phyloP scores from a whole-genome alignment of 495 filamentous ascomycete species.

The Neurospora sp. region DNA sequence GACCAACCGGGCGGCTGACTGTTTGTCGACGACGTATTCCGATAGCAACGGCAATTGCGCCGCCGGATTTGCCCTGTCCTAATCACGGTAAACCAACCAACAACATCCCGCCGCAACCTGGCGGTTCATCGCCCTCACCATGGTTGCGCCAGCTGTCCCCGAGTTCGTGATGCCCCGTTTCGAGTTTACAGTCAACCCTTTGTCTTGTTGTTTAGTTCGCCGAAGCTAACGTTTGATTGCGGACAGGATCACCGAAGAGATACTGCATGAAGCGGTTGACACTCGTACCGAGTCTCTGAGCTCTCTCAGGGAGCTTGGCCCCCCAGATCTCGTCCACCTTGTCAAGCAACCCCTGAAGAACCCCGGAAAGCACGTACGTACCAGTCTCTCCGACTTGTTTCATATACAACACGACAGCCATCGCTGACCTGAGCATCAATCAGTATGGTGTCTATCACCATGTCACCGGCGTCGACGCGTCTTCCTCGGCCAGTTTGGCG shows the following conservation, averaged over 20 bases:
- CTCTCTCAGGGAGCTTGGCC: slow-evolving; percentile 81
- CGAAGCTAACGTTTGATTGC: slow-evolving; percentile 12
- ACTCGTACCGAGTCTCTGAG: slow-evolving; percentile 79
- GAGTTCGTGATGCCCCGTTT: slow-evolving; percentile 51
- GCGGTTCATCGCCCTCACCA: slow-evolving; percentile 32
- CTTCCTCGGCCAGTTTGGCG: slow-evolving; percentile 89
- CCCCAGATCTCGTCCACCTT: slow-evolving; percentile 90
- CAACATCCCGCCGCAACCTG: background rate
- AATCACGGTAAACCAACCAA: background rate
- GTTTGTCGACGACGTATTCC: background rate
- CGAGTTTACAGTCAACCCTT: background rate
- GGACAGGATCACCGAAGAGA: slow-evolving; percentile 77
- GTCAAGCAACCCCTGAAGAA: slow-evolving; percentile 71
- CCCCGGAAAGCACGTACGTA: slow-evolving; percentile 51
- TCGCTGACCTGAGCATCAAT: slow-evolving; percentile 11
- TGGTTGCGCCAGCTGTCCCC: slow-evolving; percentile 83
- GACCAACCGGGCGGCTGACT: background rate
- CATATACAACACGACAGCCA: background rate
- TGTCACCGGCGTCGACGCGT: slow-evolving; percentile 95
- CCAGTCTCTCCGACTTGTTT: background rate
- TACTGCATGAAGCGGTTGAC: slow-evolving; percentile 78
- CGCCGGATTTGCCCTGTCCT: background rate
- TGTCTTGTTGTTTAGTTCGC: background rate
- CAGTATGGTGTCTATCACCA: slow-evolving; percentile 93
- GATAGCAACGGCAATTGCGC: background rate